Base-by-base conservation (phyloP, 306 rosid species). In the Fagus crenata region DNA sequence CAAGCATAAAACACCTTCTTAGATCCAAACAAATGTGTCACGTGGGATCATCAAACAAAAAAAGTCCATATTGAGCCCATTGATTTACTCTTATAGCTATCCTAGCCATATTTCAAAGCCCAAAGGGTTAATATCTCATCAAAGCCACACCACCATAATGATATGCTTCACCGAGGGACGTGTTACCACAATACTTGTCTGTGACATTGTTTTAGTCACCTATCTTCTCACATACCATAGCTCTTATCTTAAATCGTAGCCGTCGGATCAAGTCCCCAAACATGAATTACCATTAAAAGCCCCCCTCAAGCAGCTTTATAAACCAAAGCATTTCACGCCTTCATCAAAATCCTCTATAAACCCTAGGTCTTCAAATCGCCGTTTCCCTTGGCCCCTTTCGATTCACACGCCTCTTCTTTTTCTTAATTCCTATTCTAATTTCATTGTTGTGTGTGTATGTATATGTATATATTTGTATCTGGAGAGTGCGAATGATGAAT, bases 401-500 rank as follows among this genome's bases (percentile, higher is more conserved):
- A 14, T 2, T 69, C 39, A 4, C 42, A 37, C 1, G 1, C 71
- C 2, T 8, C 49, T 22, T 6, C 9, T 5, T 12, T 5, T 0
- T 5, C 1, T 0, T 0, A 6, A 4, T 2, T 32, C 7, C 1
- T 9, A 7, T 42, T 51, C 5, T 0, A 6, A 5, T 2, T 2
- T 22, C 13, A 8, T 8, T 8, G 4, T 14, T 72, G 4, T 33
- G 14, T 4, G 51, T 17, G 1, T 1, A 7, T 75, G 1, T 33
- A 4, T 5, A 2, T 32, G 1, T 4, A 5, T 13, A 2, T 31
- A 22, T 22, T 22, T 22, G 28, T 22, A 22, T 7, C 9, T 1
- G 17, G 35, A 40, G 76, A 61, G 80, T 69, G 13, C 86, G 79
- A 32, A 68, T 81, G 91, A 85, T 59, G 91, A 80, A 72, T 43